A percentile compares a stretch with the other conserved stretches of the same genome.
These are phyloP conservation scores for Melaleuca quinquenervia DNA, from an alignment of 345 rosid genomes.

Conservation along the genomic window DNA sequence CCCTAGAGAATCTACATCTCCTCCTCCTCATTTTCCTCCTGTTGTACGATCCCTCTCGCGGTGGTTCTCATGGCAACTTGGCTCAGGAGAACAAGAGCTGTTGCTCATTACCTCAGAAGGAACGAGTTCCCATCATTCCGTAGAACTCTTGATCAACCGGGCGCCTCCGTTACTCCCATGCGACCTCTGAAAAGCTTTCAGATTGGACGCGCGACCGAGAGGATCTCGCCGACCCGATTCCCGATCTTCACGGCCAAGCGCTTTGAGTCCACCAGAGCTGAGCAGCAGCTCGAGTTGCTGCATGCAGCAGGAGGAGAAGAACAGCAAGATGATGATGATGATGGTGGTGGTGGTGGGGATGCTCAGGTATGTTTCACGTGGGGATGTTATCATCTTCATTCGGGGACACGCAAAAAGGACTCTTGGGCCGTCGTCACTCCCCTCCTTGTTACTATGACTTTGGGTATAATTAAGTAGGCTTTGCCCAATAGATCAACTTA, in stretches of 20 bases:
- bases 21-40: neutral
- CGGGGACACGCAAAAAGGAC: neutral
- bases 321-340: neutral
- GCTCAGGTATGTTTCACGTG: slow-evolving; percentile 14
- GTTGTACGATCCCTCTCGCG: neutral
- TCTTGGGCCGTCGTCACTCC: no score
- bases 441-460: no score
- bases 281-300: slow-evolving; percentile 7
- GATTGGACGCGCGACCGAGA: neutral
- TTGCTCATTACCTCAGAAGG: neutral
- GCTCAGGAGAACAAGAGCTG: neutral
- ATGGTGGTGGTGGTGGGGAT: slow-evolving; percentile 15
- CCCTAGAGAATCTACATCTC: neutral
- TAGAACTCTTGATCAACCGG: neutral
- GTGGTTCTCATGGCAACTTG: neutral
- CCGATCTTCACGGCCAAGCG: slow-evolving; percentile 5
- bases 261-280: slow-evolving; percentile 28
- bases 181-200: neutral
- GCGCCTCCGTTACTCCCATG: neutral
- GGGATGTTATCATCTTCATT: neutral
- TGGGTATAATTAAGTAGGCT: no score
- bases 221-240: neutral
- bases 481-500: neutral
- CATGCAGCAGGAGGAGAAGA: neutral
- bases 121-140: neutral